These are phyloP conservation scores for Lichina pygmaea DNA, from an alignment of 495 filamentous ascomycete species.

Conservation along the genomic window DNA sequence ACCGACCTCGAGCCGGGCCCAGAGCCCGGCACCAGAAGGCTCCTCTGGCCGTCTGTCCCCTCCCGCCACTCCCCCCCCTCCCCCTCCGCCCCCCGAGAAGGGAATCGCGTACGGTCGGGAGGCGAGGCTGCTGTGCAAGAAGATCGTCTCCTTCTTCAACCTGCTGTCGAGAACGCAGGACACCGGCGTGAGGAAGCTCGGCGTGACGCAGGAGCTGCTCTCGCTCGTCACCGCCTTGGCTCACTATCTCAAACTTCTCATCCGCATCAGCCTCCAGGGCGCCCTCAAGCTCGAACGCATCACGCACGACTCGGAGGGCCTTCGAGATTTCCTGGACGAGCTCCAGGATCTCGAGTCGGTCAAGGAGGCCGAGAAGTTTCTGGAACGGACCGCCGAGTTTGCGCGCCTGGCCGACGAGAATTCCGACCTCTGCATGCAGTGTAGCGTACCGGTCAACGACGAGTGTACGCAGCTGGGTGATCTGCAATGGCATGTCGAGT, in stretches of 20 bases:
- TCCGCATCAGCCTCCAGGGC: conserved; percentile 87
- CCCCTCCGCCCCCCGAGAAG: conserved; percentile 9
- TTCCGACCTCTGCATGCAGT: conserved; percentile 58
- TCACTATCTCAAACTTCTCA: conserved; percentile 94
- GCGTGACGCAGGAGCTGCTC: conserved; percentile 88
- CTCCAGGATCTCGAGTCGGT: conserved; percentile 47
- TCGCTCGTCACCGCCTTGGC: conserved; percentile 89
- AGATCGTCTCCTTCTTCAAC: conserved; percentile 94
- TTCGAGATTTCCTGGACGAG: conserved; percentile 58
- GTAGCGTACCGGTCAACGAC: conserved; percentile 76
- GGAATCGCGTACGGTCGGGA: conserved; percentile 80
- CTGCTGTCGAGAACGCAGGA: conserved; percentile 84
- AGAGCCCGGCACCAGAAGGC: neutral
- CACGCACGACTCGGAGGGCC: conserved; percentile 37
- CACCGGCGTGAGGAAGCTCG: conserved; percentile 59
- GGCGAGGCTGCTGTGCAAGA: conserved; percentile 94
- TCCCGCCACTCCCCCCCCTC: neutral
- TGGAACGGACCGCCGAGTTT: conserved; percentile 49
- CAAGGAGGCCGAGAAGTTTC: conserved; percentile 39
- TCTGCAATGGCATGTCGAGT: conserved; percentile 58
- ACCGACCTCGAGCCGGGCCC: neutral
- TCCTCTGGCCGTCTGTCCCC: neutral
- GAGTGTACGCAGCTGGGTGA: conserved; percentile 52
- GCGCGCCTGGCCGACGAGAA: conserved; percentile 44
- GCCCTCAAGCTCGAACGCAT: conserved; percentile 78